Conservation (phyloP, 768 basidiomycete species). For the Agaricus subrufescens region DNA sequence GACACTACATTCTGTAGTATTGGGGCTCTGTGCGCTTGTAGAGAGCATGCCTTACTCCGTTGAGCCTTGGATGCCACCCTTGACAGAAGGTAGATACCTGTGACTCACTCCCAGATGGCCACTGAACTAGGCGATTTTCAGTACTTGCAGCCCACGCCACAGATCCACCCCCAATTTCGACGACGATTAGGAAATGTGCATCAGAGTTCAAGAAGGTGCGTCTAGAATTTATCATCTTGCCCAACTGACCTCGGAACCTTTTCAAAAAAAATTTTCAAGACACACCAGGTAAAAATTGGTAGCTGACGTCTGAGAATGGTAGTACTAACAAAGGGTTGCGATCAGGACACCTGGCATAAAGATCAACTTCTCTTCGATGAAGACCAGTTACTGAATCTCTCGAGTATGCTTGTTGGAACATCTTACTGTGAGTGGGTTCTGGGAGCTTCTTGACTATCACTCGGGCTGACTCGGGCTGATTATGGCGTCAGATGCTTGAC, state of each 20-base stretch:
- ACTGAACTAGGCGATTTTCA: conserved; percentile 19
- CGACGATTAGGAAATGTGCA: conserved; percentile 81
- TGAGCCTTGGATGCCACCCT: conserved; percentile 83
- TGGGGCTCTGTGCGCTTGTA: conserved; percentile 86
- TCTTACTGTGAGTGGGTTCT: conserved; percentile 64
- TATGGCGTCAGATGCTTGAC: conserved; percentile 14
- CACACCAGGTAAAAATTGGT: conserved; percentile 53
- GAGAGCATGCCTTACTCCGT: conserved; percentile 95
- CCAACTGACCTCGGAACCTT: background rate
- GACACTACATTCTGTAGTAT: conserved; percentile 80
- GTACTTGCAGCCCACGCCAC: conserved; percentile 76
- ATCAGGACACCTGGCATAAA: conserved; percentile 86
- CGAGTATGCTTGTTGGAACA: conserved; percentile 86
- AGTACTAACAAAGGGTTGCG: background rate
- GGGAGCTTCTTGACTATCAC: background rate
- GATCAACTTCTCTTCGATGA: conserved; percentile 86
- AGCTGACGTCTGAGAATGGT: background rate
- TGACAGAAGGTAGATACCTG: conserved; percentile 62
- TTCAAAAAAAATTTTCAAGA: conserved; percentile 29
- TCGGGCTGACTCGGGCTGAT: background rate
- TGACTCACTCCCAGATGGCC: conserved; percentile 5
- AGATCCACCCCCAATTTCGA: conserved; percentile 87
- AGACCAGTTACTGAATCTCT: conserved; percentile 83
- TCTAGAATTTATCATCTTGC: conserved; percentile 1
- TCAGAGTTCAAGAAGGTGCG: conserved; percentile 81